A percentile compares a stretch with the other conserved stretches of the same genome.
These are phyloP conservation scores for Coelastrella sp. DNA, from an alignment of 139 green algal genomes.

Conservation along the genomic window DNA sequence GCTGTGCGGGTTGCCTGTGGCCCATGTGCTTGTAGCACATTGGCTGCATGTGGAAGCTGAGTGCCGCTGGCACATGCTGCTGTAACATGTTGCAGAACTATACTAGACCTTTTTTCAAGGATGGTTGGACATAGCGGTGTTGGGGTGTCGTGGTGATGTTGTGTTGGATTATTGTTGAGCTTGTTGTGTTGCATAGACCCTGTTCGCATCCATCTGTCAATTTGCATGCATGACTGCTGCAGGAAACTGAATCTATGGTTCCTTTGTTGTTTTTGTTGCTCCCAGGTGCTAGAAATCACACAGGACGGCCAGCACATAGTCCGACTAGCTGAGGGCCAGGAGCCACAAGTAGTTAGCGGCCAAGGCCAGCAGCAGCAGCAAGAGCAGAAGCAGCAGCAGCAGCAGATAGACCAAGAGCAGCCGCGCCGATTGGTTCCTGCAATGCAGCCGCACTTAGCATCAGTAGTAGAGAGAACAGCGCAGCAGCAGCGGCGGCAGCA, in stretches of 20 bases:
- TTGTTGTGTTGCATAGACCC: too few relatives aligned
- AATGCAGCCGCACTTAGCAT: not conserved
- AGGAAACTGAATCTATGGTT: too few relatives aligned
- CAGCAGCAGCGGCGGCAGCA: not conserved
- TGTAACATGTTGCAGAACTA: not conserved
- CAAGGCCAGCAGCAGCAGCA: not conserved
- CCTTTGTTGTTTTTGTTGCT: too few relatives aligned
- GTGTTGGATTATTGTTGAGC: too few relatives aligned
- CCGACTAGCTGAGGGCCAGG: not conserved
- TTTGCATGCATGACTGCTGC: too few relatives aligned
- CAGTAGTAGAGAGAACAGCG: not conserved
- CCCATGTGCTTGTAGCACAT: too few relatives aligned
- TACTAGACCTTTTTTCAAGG: not conserved
- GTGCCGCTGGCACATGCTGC: not conserved
- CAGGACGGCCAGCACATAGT: not conserved
- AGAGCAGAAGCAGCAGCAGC: constrained; percentile 3
- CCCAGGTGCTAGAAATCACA: constrained; percentile 56
- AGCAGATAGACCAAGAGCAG: not conserved
- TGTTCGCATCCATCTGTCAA: not conserved
- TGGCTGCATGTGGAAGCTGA: too few relatives aligned
- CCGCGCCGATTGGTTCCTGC: not conserved
- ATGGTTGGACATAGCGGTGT: too few relatives aligned
- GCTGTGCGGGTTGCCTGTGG: too few relatives aligned
- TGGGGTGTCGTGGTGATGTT: too few relatives aligned
- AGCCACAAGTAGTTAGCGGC: not conserved